Conservation (phyloP, 129 eudicot genomes). For the Helichrysum umbraculigerum region DNA sequence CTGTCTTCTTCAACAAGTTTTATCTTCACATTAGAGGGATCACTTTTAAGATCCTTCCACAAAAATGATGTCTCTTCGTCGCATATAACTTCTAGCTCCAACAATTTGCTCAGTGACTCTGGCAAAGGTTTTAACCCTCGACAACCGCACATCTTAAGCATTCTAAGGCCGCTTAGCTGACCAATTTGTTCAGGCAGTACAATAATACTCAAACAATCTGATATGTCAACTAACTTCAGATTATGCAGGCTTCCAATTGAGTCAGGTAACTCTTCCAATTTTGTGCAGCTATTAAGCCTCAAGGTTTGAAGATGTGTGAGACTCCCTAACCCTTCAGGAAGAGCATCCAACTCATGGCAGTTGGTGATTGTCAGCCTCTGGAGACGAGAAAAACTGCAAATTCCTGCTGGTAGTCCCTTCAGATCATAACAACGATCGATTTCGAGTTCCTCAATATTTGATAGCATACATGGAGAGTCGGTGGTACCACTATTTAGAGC, state of each 20-base stretch:
- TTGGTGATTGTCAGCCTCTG: slow-evolving; percentile 43
- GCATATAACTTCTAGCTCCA: not conserved
- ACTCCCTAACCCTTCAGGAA: slow-evolving; percentile 35
- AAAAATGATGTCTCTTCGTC: not conserved
- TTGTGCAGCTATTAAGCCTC: slow-evolving; percentile 32
- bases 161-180: slow-evolving; percentile 16
- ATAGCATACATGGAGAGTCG: too few species aligned
- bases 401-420: slow-evolving; percentile 32
- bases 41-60: not conserved
- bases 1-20: too few species aligned
- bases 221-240: slow-evolving; percentile 30
- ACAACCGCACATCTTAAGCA: slow-evolving; percentile 37
- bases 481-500: too few species aligned
- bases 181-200: slow-evolving; percentile 35
- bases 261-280: slow-evolving; percentile 26
- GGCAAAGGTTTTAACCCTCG: slow-evolving; percentile 33
- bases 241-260: slow-evolving; percentile 21
- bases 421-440: slow-evolving; percentile 46
- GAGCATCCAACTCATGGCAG: slow-evolving; percentile 45
- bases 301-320: slow-evolving; percentile 21
- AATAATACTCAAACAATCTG: slow-evolving; percentile 35
- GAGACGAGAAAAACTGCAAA: slow-evolving; percentile 34
- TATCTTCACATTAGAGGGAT: too few species aligned
- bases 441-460: too few species aligned
- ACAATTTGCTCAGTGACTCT: slow-evolving; percentile 12